Evolutionary conservation across 805 yeast genomes (phyloP).

Genomic region (Saccharomycopsis fibuligera): DNA sequence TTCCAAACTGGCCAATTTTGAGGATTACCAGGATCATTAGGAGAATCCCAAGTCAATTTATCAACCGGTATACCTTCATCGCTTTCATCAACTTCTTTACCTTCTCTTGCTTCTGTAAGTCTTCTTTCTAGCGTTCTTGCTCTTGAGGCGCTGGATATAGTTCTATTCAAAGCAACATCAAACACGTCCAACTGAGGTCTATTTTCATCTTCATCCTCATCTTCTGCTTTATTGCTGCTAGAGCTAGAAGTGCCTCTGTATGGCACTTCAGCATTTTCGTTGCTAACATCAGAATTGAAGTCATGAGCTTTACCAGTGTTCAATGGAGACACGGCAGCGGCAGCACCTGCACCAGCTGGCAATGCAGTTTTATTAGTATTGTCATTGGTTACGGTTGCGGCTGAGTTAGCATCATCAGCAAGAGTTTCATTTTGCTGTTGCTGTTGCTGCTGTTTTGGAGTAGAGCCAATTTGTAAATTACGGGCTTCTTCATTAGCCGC

Average conservation of each 20-base stretch:
- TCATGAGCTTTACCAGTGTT: background rate
- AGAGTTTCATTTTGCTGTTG: no score
- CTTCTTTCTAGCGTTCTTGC: constrained; percentile 7
- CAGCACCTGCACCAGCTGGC: no score
- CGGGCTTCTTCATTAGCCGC: background rate
- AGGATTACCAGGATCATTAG: constrained; percentile 58
- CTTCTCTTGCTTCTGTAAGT: constrained; percentile 3
- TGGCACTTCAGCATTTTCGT: background rate
- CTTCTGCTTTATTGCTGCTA: background rate
- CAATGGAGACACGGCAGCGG: background rate
- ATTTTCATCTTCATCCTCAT: background rate
- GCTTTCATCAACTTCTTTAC: background rate
- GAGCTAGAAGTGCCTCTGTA: no score
- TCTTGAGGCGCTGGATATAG: constrained; percentile 7
- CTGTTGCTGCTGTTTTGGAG: no score
- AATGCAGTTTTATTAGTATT: background rate
- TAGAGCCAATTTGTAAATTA: no score
- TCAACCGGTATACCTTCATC: constrained; percentile 27
- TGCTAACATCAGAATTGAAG: background rate
- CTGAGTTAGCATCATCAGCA: background rate
- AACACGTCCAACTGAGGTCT: constrained; percentile 16
- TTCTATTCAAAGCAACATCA: constrained; percentile 17
- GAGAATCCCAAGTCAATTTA: constrained; percentile 53
- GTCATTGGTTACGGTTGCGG: background rate
- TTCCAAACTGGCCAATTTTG: constrained; percentile 59